Evolutionary conservation across 2,329 filamentous ascomycete species (phyloP), one percentile per base, ranked within the genome.

Genomic region (Xylariales sp.): DNA sequence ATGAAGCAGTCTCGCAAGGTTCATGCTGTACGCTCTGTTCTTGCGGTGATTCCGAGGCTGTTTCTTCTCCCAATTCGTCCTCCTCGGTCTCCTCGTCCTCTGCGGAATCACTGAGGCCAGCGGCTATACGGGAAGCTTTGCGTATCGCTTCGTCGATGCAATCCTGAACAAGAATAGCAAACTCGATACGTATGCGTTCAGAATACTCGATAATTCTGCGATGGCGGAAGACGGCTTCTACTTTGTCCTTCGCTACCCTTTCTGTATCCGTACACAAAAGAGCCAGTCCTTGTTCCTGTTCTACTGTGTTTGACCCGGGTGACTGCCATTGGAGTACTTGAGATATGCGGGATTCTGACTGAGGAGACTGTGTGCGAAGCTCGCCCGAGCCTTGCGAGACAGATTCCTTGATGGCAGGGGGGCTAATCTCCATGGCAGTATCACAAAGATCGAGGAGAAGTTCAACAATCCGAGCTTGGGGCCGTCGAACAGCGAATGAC

Each of bases 241-340:
- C 93, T 78, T 99, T 99, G 52, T 91, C 88, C 75, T 90, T 93
- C 32, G 94, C 92, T 46, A 93, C 87, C 75, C 87, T 90, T 78
- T 96, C 93, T 0, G 94, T 98, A 77, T 99, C 96, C 14, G 92
- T 87, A 77, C 94, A 97, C n/a, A 99, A 83, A 32, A 94, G 80
- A 45, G 93, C 91, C 30, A 99, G 83, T 0, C 96, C 96, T 76
- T 97, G 93, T 77, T 98, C 95, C 78, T 97, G 94, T 70, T 99
- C 96, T 16, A 97, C 82, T 0, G 94, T 96, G 75, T 95, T 95
- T 57, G 91, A 92, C 74, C 93, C 94, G 0, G 96, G 96, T 5
- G 95, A 97, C 76, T 97, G 94, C 96, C 97, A 99, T 78, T 97
- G 94, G 72, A 97, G 80, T 5, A 99, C 94, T 79, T 99, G 96